Conservation (phyloP, 371 early-diverging fungal genomes). For the Pancytospora philotis region DNA sequence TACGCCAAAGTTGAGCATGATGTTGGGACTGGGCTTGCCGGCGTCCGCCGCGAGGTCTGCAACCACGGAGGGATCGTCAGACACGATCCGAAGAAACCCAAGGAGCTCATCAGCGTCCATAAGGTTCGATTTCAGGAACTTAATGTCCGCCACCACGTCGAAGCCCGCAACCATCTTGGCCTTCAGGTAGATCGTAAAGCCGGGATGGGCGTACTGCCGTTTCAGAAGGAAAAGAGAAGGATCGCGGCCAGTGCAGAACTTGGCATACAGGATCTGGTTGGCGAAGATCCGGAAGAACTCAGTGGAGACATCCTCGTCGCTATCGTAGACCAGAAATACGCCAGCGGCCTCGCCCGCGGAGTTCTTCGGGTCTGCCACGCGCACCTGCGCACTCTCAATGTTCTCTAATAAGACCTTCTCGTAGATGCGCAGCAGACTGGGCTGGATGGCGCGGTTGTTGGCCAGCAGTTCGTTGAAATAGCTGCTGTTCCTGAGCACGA, state of each 20-base stretch:
- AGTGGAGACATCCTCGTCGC: background rate
- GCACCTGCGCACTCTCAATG: constrained; percentile 27
- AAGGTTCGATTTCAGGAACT: constrained; percentile 32
- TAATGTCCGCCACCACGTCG: constrained; percentile 29
- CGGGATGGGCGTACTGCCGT: background rate
- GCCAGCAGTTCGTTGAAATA: constrained; percentile 43
- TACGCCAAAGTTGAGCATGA: constrained; percentile 35
- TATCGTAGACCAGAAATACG: background rate
- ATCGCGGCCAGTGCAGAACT: constrained; percentile 24
- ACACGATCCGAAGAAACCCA: constrained; percentile 35
- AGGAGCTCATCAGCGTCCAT: constrained; percentile 39
- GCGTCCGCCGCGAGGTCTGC: background rate
- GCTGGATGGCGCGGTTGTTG: constrained; percentile 9
- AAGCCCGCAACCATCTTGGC: constrained; percentile 33
- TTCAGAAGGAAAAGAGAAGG: constrained; percentile 6
- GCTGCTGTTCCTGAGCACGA: constrained; percentile 40
- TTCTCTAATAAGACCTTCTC: constrained; percentile 32
- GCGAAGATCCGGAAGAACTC: constrained; percentile 21
- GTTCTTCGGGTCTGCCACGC: background rate
- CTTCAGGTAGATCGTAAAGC: constrained; percentile 39
- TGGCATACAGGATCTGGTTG: constrained; percentile 31
- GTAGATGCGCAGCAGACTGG: constrained; percentile 28
- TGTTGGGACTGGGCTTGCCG: constrained; percentile 13
- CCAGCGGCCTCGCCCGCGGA: background rate
- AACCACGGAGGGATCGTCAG: background rate